Base-by-base conservation (phyloP, 768 basidiomycete genomes). In the Lentinula edodes region DNA sequence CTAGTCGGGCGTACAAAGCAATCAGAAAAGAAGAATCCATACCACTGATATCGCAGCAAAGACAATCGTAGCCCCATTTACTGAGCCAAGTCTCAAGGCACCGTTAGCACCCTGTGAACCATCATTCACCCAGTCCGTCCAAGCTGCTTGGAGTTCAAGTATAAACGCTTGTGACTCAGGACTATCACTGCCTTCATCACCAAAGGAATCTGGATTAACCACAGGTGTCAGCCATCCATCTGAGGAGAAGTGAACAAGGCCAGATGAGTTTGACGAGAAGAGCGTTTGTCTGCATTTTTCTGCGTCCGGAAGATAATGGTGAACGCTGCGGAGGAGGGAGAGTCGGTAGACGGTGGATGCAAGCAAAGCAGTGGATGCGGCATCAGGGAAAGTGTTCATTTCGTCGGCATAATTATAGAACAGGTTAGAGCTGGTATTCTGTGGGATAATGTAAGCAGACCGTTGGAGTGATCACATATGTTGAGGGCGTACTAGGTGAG, bases 81-180 rank as follows among this genome's bases (percentile, higher is more conserved):
- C 16, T 35, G 34, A 13, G 42, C 50, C 50, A 13, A 56, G 15
- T 38, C 61, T 52, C 10, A 54, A n/a, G 9, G 73, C 78, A 18
- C 62, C 72, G 66, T 80, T 86, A n/a, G 71, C 74, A 6, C 87
- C 86, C 32, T 76, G 73, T 3, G 80, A 73, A 0, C 89, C 88
- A 34, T 70, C 79, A 0, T 73, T 75, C 1, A 81, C 78, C 90
- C 91, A 93, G 65, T 93, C 92, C 48, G 79, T 75, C 79, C 86
- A 90, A 4, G 89, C 89, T 0, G 90, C 82, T 61, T 92, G 79
- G 43, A 56, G 78, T 67, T 86, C 79, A 5, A 95, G 70, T 10
- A 90, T 83, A 71, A 95, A 95, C 6, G 89, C 90, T 74, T 95
- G 80, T 0, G 80, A 86, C 71, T 95, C 93, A 1, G 93, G 83